phyloP scores from a whole-genome alignment of 2,329 filamentous ascomycete species.

The Trichophyton rubrum region DNA sequence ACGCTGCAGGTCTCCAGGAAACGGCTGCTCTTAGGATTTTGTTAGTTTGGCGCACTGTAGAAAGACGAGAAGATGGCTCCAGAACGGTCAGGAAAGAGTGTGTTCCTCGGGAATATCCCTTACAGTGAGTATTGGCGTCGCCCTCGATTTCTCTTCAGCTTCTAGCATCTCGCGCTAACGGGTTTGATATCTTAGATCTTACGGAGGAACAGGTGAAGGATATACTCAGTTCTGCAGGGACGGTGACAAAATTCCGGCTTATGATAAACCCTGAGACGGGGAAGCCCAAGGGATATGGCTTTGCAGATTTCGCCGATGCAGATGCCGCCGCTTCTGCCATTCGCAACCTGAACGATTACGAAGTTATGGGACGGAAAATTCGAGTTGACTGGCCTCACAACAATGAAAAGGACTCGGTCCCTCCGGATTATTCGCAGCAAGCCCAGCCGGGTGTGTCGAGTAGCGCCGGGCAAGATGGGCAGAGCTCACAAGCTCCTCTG shows the following conservation, averaged over 20 bases:
- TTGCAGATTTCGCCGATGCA: slow-evolving; percentile 86
- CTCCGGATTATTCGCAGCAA: slow-evolving; percentile 37
- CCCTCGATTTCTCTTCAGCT: slow-evolving; percentile 26
- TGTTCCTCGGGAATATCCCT: slow-evolving; percentile 49
- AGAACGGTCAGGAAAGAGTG: slow-evolving; percentile 33
- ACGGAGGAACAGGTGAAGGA: slow-evolving; percentile 94
- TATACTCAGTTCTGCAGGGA: slow-evolving; percentile 80
- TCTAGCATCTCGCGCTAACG: slow-evolving; percentile 36
- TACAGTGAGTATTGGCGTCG: slow-evolving; percentile 51
- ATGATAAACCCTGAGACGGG: slow-evolving; percentile 95
- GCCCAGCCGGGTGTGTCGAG: slow-evolving; percentile 20
- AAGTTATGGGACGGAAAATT: slow-evolving; percentile 88
- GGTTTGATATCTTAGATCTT: slow-evolving; percentile 48
- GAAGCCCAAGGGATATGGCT: slow-evolving; percentile 90
- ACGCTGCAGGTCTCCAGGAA: background rate
- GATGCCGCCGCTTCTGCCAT: slow-evolving; percentile 89
- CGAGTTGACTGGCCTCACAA: slow-evolving; percentile 95
- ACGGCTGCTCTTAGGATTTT: background rate
- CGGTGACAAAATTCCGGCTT: slow-evolving; percentile 80
- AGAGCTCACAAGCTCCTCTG: slow-evolving; percentile 35
- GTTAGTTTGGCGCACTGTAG: background rate
- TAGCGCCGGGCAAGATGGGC: slow-evolving; percentile 25
- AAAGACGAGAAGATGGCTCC: slow-evolving; percentile 27
- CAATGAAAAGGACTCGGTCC: slow-evolving; percentile 57
- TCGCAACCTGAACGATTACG: slow-evolving; percentile 86